phyloP scores from a whole-genome alignment of 148 eudicot genomes.

The Fagopyrum homotropicum region DNA sequence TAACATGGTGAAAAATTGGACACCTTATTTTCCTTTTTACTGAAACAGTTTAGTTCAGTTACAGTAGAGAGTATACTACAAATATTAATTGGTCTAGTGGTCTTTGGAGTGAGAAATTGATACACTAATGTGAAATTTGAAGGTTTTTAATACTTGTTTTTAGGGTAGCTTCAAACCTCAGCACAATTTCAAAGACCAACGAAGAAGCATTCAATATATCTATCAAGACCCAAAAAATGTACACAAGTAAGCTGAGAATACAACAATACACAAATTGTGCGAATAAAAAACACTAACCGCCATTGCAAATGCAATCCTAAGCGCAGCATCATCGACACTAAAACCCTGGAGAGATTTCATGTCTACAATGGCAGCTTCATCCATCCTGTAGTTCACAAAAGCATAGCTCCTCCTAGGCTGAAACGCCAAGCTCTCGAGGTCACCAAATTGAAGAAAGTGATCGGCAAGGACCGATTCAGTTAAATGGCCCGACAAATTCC shows the following conservation, averaged over 20 bases:
- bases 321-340: conserved; percentile 49
- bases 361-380: conserved; percentile 64
- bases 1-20: neutral
- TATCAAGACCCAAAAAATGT: conserved; percentile 7
- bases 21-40: neutral
- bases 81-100: neutral
- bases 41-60: neutral
- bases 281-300: conserved; percentile 72
- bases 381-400: conserved; percentile 52
- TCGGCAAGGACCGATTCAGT: conserved; percentile 31
- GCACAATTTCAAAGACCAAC: neutral
- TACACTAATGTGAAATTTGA: neutral
- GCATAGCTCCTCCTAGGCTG: conserved; percentile 81
- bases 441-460: conserved; percentile 52
- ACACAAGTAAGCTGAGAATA: conserved; percentile 2
- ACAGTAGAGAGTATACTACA: neutral
- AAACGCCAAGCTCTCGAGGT: conserved; percentile 60
- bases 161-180: neutral
- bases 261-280: conserved; percentile 9
- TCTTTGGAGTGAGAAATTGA: neutral
- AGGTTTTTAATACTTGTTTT: neutral
- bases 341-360: conserved; percentile 62
- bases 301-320: conserved; percentile 85
- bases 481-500: conserved; percentile 46
- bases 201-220: neutral